Evolutionary conservation across 257 asterid species (phyloP).

Genomic region (Gentiana macrophylla): DNA sequence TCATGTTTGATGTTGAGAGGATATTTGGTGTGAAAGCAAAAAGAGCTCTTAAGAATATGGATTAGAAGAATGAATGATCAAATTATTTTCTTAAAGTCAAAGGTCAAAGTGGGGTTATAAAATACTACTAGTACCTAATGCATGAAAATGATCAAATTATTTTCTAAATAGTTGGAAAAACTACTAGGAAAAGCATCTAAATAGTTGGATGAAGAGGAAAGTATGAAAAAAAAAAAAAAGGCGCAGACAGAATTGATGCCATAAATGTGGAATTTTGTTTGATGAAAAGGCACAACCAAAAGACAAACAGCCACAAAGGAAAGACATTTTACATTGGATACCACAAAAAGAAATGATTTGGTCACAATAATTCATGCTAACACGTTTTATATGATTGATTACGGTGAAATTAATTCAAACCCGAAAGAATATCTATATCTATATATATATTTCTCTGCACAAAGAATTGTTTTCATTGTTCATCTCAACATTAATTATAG

Average conservation of each 20-base stretch:
- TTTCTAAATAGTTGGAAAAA: no score
- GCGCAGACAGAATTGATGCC: constrained; percentile 17
- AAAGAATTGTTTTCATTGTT: no score
- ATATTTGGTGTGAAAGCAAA: neutral
- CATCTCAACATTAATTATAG: no score
- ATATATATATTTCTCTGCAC: constrained; percentile 5
- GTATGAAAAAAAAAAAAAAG: constrained; percentile 9
- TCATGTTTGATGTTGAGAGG: neutral
- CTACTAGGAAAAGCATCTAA: constrained; percentile 32
- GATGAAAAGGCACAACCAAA: constrained; percentile 25
- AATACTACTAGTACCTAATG: no score
- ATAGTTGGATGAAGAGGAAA: constrained; percentile 20
- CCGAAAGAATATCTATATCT: neutral
- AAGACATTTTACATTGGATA: no score
- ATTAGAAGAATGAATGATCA: constrained; percentile 12
- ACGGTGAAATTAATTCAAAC: neutral
- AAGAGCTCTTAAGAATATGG: no score
- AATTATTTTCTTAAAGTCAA: constrained; percentile 32
- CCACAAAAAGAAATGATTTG: no score
- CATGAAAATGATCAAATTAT: constrained; percentile 25
- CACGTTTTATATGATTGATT: no score
- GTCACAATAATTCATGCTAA: no score
- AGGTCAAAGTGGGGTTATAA: constrained; percentile 20
- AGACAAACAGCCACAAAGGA: neutral
- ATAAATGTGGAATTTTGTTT: constrained; percentile 28